Evolutionary conservation across 2,329 filamentous ascomycete genomes (phyloP).

Genomic region (Aspergillus sp.): DNA sequence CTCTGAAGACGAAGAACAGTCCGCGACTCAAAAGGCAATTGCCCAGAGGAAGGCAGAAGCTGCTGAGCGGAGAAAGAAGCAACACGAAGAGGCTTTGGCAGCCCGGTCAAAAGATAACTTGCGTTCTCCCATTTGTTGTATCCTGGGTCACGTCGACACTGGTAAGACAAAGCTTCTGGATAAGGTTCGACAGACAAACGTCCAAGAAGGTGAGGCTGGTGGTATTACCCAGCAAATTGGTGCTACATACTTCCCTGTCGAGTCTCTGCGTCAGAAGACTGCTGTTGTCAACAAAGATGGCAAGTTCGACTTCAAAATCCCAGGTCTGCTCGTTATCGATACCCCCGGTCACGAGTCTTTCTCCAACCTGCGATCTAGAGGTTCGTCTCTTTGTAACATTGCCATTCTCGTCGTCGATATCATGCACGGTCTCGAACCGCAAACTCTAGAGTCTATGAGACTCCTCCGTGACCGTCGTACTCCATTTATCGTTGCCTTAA

Average conservation of each 20-base stretch:
- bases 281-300: constrained; percentile 88
- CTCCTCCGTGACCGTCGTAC: constrained; percentile 90
- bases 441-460: constrained; percentile 96
- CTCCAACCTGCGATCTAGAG: constrained; percentile 93
- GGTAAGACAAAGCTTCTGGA: constrained; percentile 99
- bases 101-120: constrained; percentile 92
- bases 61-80: constrained; percentile 81
- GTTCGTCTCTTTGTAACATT: constrained; percentile 98
- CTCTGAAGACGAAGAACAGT: constrained; percentile 73
- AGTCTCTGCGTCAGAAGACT: constrained; percentile 89
- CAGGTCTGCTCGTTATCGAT: constrained; percentile 93
- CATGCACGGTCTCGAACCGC: constrained; percentile 97
- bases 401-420: constrained; percentile 99
- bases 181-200: constrained; percentile 97
- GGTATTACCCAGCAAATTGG: constrained; percentile 99
- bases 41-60: constrained; percentile 83
- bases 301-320: constrained; percentile 94
- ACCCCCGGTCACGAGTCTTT: constrained; percentile 99
- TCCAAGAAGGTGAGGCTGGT: constrained; percentile 97
- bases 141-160: constrained; percentile 99
- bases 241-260: constrained; percentile 97
- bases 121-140: constrained; percentile 98
- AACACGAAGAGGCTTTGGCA: constrained; percentile 86
- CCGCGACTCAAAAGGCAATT: constrained; percentile 71
- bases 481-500: constrained; percentile 96